Evolutionary conservation across 2,329 filamentous ascomycete species (phyloP), one percentile per base, ranked within the genome.

Genomic region (Talaromyces sp.): DNA sequence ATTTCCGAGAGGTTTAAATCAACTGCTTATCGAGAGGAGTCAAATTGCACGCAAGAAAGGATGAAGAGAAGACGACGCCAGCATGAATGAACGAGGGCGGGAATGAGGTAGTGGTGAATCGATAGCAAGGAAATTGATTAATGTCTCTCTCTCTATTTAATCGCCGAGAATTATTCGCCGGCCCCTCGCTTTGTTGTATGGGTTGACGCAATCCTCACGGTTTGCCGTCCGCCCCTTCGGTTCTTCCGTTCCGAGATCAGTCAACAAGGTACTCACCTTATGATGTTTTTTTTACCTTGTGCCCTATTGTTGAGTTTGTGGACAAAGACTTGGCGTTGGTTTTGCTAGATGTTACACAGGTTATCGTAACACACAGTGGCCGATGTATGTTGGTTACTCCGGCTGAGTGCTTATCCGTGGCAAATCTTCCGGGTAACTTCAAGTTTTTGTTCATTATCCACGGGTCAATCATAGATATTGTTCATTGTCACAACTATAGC

Each of bases 181-280:
- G 41, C 41, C 58, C 43, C 57, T 41, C 57, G 37, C 39, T 22
- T 4, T 22, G 5, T 45, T 45, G 10, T 24, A 9, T 45, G 14
- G 7, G 14, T n/a, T 60, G 43, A 60, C 58, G 58, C 58, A 60
- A 60, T 60, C 1, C 3, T 19, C n/a, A 45, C 39, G 57, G 37
- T 35, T 54, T 35, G 50, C 50, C 50, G 50, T 52, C 31, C 50
- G 50, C 31, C 50, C 11, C 14, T 35, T 54, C 50, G 50, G 50
- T 56, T 56, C 11, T 37, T 56, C 58, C 41, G 58, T 60, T 48
- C 43, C 58, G 58, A 47, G 3, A 14, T 19, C 39, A 56, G 52
- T 56, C 31, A 22, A n/a, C 24, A 27, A n/a, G 39, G 14, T 24
- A 3, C 19, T 27, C 27, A 31, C 27, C 27, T 6, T 7, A 31